Evolutionary conservation across 257 asterid genomes (phyloP).

Genomic region (Scutellaria minor): DNA sequence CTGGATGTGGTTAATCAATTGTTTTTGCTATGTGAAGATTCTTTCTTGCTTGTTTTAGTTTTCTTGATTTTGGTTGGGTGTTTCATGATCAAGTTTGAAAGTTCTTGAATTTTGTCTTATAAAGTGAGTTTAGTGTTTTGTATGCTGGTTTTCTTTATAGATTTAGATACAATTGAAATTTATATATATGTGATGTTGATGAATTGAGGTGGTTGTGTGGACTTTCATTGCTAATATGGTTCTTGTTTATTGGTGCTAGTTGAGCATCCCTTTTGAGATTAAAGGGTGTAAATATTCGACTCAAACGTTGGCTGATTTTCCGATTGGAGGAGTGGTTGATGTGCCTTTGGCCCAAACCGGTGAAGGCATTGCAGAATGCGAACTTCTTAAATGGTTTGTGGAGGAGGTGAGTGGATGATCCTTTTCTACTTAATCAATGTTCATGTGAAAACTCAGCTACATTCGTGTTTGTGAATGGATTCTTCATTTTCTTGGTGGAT

Average conservation of each 20-base stretch:
- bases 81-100: not conserved
- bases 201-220: not conserved
- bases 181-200: not conserved
- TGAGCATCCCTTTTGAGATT: slow-evolving; percentile 46
- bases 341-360: slow-evolving; percentile 98
- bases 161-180: not conserved
- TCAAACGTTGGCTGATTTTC: slow-evolving; percentile 54
- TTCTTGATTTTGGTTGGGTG: not conserved
- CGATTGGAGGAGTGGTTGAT: slow-evolving; percentile 61
- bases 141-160: not conserved
- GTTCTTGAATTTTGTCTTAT: not conserved
- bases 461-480: slow-evolving; percentile 20
- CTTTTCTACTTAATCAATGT: slow-evolving; percentile 18
- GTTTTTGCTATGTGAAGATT: not conserved
- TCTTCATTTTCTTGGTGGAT: not conserved
- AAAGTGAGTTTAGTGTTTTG: not conserved
- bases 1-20: no score
- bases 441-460: not conserved
- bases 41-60: not conserved
- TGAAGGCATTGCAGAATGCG: slow-evolving; percentile 99
- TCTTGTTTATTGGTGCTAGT: slow-evolving; percentile 42
- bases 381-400: slow-evolving; percentile 94
- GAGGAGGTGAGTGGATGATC: slow-evolving; percentile 69
- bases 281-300: slow-evolving; percentile 55
- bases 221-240: slow-evolving; percentile 10